Evolutionary conservation across 768 basidiomycete genomes (phyloP), one percentile per base, ranked within the genome.

Genomic region (Pisolithus orientalis): DNA sequence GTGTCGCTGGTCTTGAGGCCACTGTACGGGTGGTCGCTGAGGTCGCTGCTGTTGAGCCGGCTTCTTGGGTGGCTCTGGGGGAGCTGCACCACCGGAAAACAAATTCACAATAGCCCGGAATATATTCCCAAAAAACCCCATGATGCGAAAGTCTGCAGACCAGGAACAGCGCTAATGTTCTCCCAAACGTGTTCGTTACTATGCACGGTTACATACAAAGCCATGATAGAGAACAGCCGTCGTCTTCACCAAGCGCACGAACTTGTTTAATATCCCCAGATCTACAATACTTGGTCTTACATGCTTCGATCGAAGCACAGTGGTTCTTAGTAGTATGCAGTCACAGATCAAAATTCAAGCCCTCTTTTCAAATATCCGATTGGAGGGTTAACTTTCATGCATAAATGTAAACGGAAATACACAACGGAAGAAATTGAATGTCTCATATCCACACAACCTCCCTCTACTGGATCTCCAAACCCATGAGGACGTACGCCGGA

Each of bases 401-500:
- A 34, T 34, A 11, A 34, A 5, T 34, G 13, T 14, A 34, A n/a
- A 11, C 34, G 34, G 34, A 34, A 34, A 14, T 34, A 34, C 34
- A 34, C 34, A 34, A 34, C 34, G 34, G 34, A 47, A 34, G 16
- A 32, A 31, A 21, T 31, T 17, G 31, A 44, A 46, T 56, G 53
- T 16, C 52, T n/a, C 24, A 38, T 62, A 57, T 59, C 65, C 61
- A 59, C 49, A 60, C 62, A 27, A 59, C 66, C 62, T 17, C 39
- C 38, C 42, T 39, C 27, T 45, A 52, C 59, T 72, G 91, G 54
- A 94, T 82, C 62, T 93, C 91, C 68, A 94, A 72, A 39, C 92
- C 92, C 50, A 94, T 87, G 44, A 94, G 82, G 34, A 94, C 80
- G 65, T 84, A 90, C 16, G 84, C 80, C 28, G 85, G 77, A 62